Evolutionary conservation across 768 basidiomycete genomes (phyloP), one percentile per base, ranked within the genome.

Genomic region (Auricularia cornea): DNA sequence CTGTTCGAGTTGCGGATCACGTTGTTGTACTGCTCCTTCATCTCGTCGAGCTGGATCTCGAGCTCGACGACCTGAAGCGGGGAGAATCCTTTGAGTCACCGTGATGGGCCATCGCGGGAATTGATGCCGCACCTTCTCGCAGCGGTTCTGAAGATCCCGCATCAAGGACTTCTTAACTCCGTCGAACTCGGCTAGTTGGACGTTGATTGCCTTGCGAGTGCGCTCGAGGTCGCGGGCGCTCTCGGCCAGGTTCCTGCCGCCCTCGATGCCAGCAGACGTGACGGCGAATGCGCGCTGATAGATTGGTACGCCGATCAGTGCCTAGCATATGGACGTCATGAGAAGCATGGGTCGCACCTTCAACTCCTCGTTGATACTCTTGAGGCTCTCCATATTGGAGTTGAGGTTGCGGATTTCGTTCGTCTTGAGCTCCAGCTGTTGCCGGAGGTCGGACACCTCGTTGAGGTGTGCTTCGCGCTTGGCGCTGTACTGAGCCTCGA

Each of bases 141-240:
- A 99, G 31, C 97, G 94, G 75, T 99, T 98, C 79, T 98, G 96
- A 69, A 99, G 77, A 80, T 99, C 97, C 40, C 94, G 89, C 92
- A 99, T 97, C 66, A 99, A 84, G 59, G 92, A 96, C 80, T 97
- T 96, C 84, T 98, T 98, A 69, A 97, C 94, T 23, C 92, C 90
- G 72, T 99, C 97, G 74, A 99, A 99, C 72, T 99, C 97, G 64
- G 95, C 92, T 64, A 96, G 86, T 72, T 98, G 96, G n/a, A 94
- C 90, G 66, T 94, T 96, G 77, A 97, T 94, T 14, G 92, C 92
- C 77, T 97, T 98, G 68, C 97, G 86, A 54, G 92, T 94, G 63
- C 96, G 84, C 77, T 99, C 97, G 68, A 98, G 85, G 77, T 99
- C 97, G 77, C 94, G 91, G 2, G 96, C 94, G 70, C 94, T 94